Conservation (phyloP, 169 alveolate species). For the Plasmodium ovale region DNA sequence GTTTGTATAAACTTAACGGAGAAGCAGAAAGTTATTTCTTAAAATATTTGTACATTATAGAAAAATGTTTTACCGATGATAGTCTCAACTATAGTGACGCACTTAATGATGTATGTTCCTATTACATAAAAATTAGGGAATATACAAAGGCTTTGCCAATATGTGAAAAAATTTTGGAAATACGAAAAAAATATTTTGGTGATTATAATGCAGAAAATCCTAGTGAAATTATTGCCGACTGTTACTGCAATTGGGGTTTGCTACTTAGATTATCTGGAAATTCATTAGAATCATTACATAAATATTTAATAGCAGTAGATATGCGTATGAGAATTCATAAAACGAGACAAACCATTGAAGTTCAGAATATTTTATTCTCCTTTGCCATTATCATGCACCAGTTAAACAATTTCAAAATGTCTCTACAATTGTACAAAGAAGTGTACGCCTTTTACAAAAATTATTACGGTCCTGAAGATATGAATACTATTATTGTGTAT, state of each 20-base stretch:
- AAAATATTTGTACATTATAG: slow-evolving; percentile 49
- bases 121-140: slow-evolving; percentile 80
- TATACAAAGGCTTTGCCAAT: slow-evolving; percentile 83
- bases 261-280: slow-evolving; percentile 85
- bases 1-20: slow-evolving; percentile 79
- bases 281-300: slow-evolving; percentile 85
- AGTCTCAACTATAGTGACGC: slow-evolving; percentile 81
- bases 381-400: slow-evolving; percentile 89
- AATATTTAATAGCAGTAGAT: slow-evolving; percentile 87
- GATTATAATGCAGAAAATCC: slow-evolving; percentile 83
- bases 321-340: slow-evolving; percentile 89
- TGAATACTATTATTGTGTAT: slow-evolving; percentile 81
- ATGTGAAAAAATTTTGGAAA: slow-evolving; percentile 79
- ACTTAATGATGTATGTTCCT: slow-evolving; percentile 82
- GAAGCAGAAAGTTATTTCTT: slow-evolving; percentile 77
- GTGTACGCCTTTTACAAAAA: slow-evolving; percentile 85
- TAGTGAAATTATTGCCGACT: slow-evolving; percentile 87
- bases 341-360: slow-evolving; percentile 84
- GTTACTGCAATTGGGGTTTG: slow-evolving; percentile 88
- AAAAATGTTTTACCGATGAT: slow-evolving; percentile 45
- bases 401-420: slow-evolving; percentile 85
- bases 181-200: slow-evolving; percentile 82
- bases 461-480: slow-evolving; percentile 85
- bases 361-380: slow-evolving; percentile 87
- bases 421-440: slow-evolving; percentile 87